These are phyloP conservation scores for Aureobasidium lini DNA, from an alignment of 2,329 filamentous ascomycete genomes.

Conservation along the genomic window DNA sequence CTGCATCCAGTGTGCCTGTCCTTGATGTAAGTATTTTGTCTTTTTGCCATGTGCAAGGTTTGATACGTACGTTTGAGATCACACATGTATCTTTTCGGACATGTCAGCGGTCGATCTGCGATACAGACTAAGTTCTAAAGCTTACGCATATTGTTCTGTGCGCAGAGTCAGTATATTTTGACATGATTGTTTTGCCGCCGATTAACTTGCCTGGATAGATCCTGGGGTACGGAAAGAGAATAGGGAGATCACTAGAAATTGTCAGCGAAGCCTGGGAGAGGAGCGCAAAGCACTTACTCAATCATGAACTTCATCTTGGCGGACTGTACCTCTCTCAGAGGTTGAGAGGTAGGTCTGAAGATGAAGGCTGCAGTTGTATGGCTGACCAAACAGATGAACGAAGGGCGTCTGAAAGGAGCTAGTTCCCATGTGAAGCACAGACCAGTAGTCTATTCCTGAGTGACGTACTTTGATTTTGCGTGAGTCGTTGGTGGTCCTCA, in stretches of 20 bases:
- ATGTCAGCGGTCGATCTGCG: neutral
- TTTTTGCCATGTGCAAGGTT: neutral
- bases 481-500: neutral
- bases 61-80: constrained; percentile 58
- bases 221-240: constrained; percentile 67
- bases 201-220: constrained; percentile 52
- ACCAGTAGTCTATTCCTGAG: neutral
- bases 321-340: neutral
- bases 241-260: constrained; percentile 51
- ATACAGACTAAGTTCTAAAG: neutral
- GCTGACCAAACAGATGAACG: constrained; percentile 7
- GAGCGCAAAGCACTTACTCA: constrained; percentile 44
- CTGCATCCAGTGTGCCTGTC: constrained; percentile 72
- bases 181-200: neutral
- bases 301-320: constrained; percentile 70
- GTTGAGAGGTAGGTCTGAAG: neutral
- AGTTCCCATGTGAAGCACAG: neutral
- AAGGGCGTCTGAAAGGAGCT: constrained; percentile 3
- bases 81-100: constrained; percentile 58
- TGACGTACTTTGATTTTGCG: neutral
- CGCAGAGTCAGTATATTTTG: constrained; percentile 15
- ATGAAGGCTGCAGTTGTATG: neutral
- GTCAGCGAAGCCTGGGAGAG: neutral
- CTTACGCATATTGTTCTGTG: constrained; percentile 57
- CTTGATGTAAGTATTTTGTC: neutral